Base-by-base conservation (phyloP, 352 stramenopile genomes). In the Phytophthora sansomeana region DNA sequence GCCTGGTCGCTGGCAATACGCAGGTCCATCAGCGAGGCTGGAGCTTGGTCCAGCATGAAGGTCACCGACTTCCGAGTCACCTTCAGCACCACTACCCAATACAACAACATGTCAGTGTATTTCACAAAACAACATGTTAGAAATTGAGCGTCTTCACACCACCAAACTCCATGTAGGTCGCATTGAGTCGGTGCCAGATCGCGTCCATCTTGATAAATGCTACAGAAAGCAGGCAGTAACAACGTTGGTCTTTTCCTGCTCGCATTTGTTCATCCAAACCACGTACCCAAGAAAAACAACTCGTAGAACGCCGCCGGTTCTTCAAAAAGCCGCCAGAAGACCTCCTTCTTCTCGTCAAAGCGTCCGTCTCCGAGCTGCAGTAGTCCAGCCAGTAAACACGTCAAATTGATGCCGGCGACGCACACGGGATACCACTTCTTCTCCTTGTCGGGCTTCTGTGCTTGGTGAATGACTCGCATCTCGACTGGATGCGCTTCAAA, bases 161-260 rank as follows among this genome's bases (percentile, higher is more conserved):
- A 36, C 78, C 75, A 72, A 96, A 96, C 63, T 96, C 84, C 88
- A 96, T 96, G 59, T 91, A 92, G 10, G 88, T 92, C 11, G 81
- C 85, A 64, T 92, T 92, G 63, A 90, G 80, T 17, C 81, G 77
- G 35, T 90, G 77, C 85, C 84, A 94, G n/a, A 80, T 83, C 3
- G 77, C 83, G 65, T 96, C 79, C 87, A 96, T 93, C 54, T 96
- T 96, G 39, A 90, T 48, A 42, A 96, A 89, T 28, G 81, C 83
- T 89, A 30, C 21, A 24, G 21, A 24, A 24, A 24, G 21, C 21
- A 24, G 1, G 3, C 21, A 24, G 21, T 24, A 24, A 24, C 21
- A 24, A 24, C 1, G 21, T 24, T 24, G 21, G 21, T 24, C 3
- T 24, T 24, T 24, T 24, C 21, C 3, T 24, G 21, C 21, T 24